These are phyloP conservation scores for Pichia sp. DNA, from an alignment of 1,139 yeast genomes.

Conservation along the genomic window DNA sequence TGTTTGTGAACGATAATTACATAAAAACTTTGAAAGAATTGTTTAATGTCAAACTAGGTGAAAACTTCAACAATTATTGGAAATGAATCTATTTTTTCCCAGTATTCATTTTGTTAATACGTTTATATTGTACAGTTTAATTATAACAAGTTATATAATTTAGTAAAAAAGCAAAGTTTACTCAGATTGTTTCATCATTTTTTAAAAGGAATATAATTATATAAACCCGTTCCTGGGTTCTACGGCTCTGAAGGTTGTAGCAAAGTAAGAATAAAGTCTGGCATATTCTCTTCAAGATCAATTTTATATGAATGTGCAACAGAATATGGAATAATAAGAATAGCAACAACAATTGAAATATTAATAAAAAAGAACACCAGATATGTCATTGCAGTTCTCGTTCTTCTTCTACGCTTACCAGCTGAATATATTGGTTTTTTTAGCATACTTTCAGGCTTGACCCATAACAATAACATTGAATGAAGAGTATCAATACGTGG, in stretches of 20 bases:
- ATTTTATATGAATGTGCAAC: constrained; percentile 31
- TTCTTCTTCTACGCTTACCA: constrained; percentile 21
- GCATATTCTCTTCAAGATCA: constrained; percentile 36
- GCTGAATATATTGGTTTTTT: constrained; percentile 36
- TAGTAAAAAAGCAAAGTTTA: background rate
- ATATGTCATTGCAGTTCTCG: constrained; percentile 30
- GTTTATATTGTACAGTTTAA: background rate
- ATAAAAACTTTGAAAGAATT: background rate
- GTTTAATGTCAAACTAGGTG: constrained; percentile 1
- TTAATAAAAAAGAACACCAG: constrained; percentile 34
- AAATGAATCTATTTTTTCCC: background rate
- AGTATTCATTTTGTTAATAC: no score
- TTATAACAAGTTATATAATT: background rate
- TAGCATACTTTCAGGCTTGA: constrained; percentile 46
- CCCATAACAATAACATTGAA: constrained; percentile 53
- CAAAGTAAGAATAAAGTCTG: constrained; percentile 32
- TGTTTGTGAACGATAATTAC: constrained; percentile 17
- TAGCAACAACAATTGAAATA: constrained; percentile 28
- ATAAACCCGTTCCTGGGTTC: constrained; percentile 36
- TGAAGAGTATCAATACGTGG: constrained; percentile 57
- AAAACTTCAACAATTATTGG: constrained; percentile 11
- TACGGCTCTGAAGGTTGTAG: constrained; percentile 38
- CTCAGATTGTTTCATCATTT: background rate
- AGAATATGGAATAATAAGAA: constrained; percentile 37
- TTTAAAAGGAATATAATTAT: constrained; percentile 24